Conservation (phyloP, 2,329 filamentous ascomycete genomes). For the Monilinia fructigena region DNA sequence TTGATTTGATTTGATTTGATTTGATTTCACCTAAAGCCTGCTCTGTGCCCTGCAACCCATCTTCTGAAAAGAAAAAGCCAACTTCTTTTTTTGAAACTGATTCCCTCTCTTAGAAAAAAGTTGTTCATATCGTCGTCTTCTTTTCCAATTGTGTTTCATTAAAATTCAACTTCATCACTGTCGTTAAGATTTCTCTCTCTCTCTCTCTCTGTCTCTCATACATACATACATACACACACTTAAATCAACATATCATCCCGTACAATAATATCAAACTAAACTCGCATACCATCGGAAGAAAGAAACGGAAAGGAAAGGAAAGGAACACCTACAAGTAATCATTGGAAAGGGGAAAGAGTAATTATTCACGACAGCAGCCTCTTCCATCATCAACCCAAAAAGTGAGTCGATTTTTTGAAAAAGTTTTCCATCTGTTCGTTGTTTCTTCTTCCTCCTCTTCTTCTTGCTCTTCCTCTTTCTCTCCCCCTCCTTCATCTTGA, state of each 20-base stretch:
- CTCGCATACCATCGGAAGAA: not conserved
- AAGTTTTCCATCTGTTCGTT: not conserved
- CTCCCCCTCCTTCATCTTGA: not conserved
- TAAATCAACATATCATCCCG: not conserved
- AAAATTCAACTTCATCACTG: conserved; percentile 17
- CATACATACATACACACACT: not conserved
- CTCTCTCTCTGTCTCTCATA: not conserved
- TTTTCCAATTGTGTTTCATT: not conserved
- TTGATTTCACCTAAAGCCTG: not conserved
- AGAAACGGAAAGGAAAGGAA: not conserved
- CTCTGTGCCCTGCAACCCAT: not conserved
- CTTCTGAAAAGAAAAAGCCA: conserved; percentile 18
- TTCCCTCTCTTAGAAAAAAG: conserved; percentile 3
- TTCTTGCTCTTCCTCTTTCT: not conserved
- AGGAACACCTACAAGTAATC: no score
- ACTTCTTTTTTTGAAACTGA: not conserved
- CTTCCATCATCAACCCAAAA: conserved; percentile 4
- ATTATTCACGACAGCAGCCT: conserved; percentile 7
- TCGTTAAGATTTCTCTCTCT: conserved; percentile 22
- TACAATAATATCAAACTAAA: conserved; percentile 16
- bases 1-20: not conserved
- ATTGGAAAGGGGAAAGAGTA: conserved; percentile 1
- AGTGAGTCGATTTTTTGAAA: conserved; percentile 7
- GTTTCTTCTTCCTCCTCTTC: not conserved
- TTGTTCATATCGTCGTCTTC: conserved; percentile 5